Percentiles rank a stretch among this genome's conserved stretches.
Evolutionary conservation across 1,284 basidiomycete genomes (phyloP).

Genomic region (Termitomyces sp.): DNA sequence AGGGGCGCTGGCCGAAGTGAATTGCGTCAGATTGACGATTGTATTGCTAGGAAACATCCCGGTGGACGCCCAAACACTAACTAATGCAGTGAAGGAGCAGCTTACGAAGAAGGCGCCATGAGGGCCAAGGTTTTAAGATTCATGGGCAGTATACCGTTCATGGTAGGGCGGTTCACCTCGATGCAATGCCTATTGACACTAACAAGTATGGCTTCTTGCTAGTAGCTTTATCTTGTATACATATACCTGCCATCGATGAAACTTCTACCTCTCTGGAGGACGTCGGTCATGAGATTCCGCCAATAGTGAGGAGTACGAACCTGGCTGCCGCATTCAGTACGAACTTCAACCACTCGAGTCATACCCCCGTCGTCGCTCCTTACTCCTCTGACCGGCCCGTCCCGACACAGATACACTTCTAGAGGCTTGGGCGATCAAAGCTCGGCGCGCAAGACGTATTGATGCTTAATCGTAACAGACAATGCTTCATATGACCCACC

Average conservation of each 20-base stretch:
- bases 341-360: background rate
- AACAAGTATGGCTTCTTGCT: background rate
- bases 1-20: background rate
- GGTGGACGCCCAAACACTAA: constrained; percentile 26
- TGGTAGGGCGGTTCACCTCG: background rate
- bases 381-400: constrained; percentile 7
- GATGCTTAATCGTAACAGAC: constrained; percentile 16
- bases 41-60: constrained; percentile 22
- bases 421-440: constrained; percentile 7
- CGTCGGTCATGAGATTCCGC: constrained; percentile 5
- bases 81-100: constrained; percentile 22
- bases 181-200: background rate
- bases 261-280: constrained; percentile 5
- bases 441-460: constrained; percentile 14
- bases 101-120: constrained; percentile 12
- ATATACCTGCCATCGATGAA: constrained; percentile 7
- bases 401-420: constrained; percentile 5
- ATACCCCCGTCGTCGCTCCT: background rate
- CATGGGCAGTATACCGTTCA: background rate
- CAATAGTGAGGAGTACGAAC: constrained; percentile 8
- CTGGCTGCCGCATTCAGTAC: background rate
- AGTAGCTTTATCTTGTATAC: constrained; percentile 8
- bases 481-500: constrained; percentile 12
- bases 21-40: background rate
- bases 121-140: background rate